Evolutionary conservation across 768 basidiomycete species (phyloP).

Genomic region (Trametes coccinea): DNA sequence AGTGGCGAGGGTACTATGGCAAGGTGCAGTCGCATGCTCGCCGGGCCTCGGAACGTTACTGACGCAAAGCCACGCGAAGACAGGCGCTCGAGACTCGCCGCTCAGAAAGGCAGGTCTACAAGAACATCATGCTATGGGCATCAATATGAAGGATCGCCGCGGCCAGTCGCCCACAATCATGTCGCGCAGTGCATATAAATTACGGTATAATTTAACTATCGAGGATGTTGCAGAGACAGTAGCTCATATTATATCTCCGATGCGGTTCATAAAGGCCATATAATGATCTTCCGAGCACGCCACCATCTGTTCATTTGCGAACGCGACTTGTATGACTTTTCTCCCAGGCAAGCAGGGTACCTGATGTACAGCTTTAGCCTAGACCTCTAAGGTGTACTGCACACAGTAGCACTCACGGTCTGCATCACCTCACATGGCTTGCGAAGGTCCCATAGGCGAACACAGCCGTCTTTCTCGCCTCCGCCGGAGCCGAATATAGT

Average conservation of each 20-base stretch:
- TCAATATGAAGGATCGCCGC: too few relatives aligned
- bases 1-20: neutral
- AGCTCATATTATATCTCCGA: neutral
- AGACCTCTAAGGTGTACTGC: too few relatives aligned
- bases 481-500: slow-evolving; percentile 44
- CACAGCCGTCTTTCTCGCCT: slow-evolving; percentile 39
- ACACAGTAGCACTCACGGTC: slow-evolving; percentile 24
- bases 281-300: slow-evolving; percentile 43
- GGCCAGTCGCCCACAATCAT: too few relatives aligned
- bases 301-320: slow-evolving; percentile 35
- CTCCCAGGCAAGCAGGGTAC: slow-evolving; percentile 36
- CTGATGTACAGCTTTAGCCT: slow-evolving; percentile 27
- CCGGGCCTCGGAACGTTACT: neutral
- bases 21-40: neutral
- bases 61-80: slow-evolving; percentile 11
- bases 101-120: slow-evolving; percentile 4
- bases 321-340: slow-evolving; percentile 42
- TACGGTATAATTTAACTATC: neutral
- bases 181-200: neutral
- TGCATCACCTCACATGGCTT: slow-evolving; percentile 31
- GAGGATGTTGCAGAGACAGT: too few relatives aligned
- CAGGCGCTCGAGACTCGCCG: neutral
- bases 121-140: neutral
- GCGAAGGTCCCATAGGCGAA: slow-evolving; percentile 52
- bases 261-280: slow-evolving; percentile 32